Base-by-base conservation (phyloP, 306 rosid species). In the Purshia tridentata region DNA sequence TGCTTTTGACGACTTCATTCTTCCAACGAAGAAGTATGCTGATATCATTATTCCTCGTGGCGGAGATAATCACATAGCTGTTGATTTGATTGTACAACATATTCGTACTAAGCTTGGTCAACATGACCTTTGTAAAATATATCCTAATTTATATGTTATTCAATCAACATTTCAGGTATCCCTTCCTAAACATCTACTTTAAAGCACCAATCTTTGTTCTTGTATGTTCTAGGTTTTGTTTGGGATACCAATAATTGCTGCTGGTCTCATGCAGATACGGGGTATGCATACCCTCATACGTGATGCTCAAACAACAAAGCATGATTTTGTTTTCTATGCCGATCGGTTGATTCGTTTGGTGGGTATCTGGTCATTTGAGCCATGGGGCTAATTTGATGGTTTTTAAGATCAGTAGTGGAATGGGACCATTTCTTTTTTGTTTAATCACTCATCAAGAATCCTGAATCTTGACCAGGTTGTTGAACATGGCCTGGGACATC, bases 271-370 rank as follows among this genome's bases (percentile, higher is more conserved):
- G 82, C 91, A 94, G 99, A 91, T 94, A 62, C 85, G 96, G 73
- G 97, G 99, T 39, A 95, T 95, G 99, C 99, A 95, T 80, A 92
- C 99, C 81, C 89, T 95, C 67, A 79, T 95, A 76, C 97, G 99
- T 40, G 98, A 95, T 84, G 77, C 92, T 82, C 86, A 88, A 73
- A 95, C 91, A 65, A 95, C 89, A 5, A 95, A 90, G 78, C 97
- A 95, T 88, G 99, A 95, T 85, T 95, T 92, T 83, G 85, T 95
- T 64, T 95, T 95, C 81, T 95, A 95, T 82, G 76, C 98, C 29
- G 99, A 95, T 79, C 89, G 97, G 59, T 87, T 95, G 86, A 95
- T 95, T 83, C 98, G 98, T 80, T 83, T 95, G 93, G 99, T 90
- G 83, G 39, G 91, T 84, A 42, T 72, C 20, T 63, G 60, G 18